These are phyloP conservation scores for Neonectria magnoliae DNA, from an alignment of 2,329 filamentous ascomycete genomes.

Conservation along the genomic window DNA sequence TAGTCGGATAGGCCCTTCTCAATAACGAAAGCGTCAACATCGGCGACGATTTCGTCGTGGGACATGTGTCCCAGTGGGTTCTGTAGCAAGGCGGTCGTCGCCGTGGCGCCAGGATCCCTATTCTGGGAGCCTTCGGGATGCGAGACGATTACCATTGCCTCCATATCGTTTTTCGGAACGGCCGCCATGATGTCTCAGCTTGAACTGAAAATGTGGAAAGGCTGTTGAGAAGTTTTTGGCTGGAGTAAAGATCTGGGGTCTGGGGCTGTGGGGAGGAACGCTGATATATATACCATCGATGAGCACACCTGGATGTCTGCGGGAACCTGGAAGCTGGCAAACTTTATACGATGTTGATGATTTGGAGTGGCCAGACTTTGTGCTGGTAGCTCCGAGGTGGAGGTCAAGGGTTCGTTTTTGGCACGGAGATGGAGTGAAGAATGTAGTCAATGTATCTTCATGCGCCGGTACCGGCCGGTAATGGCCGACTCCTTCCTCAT, in stretches of 20 bases:
- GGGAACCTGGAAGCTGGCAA: not conserved
- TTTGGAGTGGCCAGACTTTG: not conserved
- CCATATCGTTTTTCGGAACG: constrained; percentile 3
- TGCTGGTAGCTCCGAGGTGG: not conserved
- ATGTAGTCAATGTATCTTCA: not conserved
- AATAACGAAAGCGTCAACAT: constrained; percentile 30
- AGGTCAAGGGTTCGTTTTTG: not conserved
- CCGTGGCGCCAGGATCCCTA: not conserved
- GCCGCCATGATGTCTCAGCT: constrained; percentile 4
- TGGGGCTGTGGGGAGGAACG: not conserved
- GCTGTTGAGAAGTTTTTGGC: not conserved
- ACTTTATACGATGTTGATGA: not conserved
- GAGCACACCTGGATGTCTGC: not conserved
- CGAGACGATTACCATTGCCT: not conserved
- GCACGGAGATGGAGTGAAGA: not conserved
- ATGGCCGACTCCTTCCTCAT: not conserved
- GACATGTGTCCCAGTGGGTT: constrained; percentile 35
- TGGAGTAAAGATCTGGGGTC: not conserved
- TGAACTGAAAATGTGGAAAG: not conserved
- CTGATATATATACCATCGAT: not conserved
- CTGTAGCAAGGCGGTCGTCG: constrained; percentile 26
- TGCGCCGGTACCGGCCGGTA: too few relatives aligned
- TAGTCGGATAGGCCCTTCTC: constrained; percentile 57
- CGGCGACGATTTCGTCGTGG: constrained; percentile 30
- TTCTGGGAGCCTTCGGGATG: not conserved